Base-by-base conservation (phyloP, 495 filamentous ascomycete genomes). In the Penicillium antarcticum region DNA sequence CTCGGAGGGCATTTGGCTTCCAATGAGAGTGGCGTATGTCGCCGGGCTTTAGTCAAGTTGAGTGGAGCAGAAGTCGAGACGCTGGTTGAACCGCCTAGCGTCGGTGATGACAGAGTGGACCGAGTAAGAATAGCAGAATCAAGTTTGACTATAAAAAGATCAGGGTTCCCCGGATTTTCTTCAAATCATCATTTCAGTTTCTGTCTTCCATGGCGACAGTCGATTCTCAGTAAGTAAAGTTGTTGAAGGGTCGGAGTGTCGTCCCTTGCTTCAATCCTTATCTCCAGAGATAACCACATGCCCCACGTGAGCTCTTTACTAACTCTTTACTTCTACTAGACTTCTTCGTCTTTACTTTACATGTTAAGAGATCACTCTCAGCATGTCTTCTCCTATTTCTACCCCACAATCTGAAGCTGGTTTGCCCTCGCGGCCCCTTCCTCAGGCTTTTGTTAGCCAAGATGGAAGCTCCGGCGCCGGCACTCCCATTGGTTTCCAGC, bases 401-500 rank as follows among this genome's bases (percentile, higher is more conserved):
- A 66, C 63, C 39, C 62, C 68, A 8, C 52, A 53, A 14, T 60
- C 69, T 23, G 70, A 75, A 42, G 52, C 58, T 23, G 49, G 53
- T 26, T 48, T 75, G 29, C 73, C 73, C n/a, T 35, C 59, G 31
- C 63, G 67, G 14, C 60, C 69, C 7, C 52, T 49, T 9, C 70
- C 70, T 10, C 72, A 75, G 63, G 60, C 70, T 9, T 68, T 64
- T 52, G 58, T 51, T 26, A 66, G 66, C 49, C 65, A 66, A 9
- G 70, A 71, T 37, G 67, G 71, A 33, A 57, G 61, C 47, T 76
- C 73, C 11, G 73, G 72, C 50, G 18, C 69, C 31, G 69, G 73
- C 12, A 77, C 73, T 24, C 73, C 73, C 46, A 73, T 77, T 51
- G 73, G 73, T 26, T 77, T 77, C 62, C 73, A 77, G 53, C 66